phyloP scores from a whole-genome alignment of 106 monocot species.

The Agapanthus africanus region DNA sequence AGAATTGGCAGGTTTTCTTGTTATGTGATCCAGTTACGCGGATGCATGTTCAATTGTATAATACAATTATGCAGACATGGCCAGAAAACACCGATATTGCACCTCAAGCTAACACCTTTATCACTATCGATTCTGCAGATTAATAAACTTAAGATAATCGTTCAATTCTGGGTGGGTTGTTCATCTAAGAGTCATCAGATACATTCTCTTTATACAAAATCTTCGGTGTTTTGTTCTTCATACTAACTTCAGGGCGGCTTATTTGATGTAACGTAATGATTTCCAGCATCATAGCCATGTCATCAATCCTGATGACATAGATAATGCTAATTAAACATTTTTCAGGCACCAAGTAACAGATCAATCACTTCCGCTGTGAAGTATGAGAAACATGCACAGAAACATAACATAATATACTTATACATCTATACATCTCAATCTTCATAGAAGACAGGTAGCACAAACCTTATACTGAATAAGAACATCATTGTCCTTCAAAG shows the following conservation, averaged over 20 bases:
- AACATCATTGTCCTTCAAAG: conserved; percentile 98
- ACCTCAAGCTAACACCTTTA: not conserved
- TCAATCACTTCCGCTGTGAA: not conserved
- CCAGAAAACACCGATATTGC: too few relatives aligned
- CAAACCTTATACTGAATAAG: conserved; percentile 98
- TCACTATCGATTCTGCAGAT: not conserved
- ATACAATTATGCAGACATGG: not conserved
- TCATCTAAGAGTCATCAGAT: not conserved
- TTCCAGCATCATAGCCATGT: conserved; percentile 3
- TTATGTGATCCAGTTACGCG: not conserved
- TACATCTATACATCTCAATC: not conserved
- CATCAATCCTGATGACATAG: not conserved
- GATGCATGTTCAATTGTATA: not conserved
- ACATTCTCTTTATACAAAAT: too few relatives aligned
- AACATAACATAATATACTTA: too few relatives aligned
- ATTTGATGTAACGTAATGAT: not conserved
- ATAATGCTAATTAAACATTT: not conserved
- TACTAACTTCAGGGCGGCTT: not conserved
- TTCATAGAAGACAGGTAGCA: not conserved
- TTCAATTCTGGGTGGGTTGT: not conserved
- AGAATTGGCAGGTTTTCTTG: not conserved
- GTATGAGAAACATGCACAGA: not conserved
- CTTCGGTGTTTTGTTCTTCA: too few relatives aligned
- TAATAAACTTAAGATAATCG: not conserved
- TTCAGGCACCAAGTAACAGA: not conserved